Evolutionary conservation across 176 grass and related monocot species (phyloP), one percentile per base, ranked within the genome.

Genomic region (Eragrostis nindensis): DNA sequence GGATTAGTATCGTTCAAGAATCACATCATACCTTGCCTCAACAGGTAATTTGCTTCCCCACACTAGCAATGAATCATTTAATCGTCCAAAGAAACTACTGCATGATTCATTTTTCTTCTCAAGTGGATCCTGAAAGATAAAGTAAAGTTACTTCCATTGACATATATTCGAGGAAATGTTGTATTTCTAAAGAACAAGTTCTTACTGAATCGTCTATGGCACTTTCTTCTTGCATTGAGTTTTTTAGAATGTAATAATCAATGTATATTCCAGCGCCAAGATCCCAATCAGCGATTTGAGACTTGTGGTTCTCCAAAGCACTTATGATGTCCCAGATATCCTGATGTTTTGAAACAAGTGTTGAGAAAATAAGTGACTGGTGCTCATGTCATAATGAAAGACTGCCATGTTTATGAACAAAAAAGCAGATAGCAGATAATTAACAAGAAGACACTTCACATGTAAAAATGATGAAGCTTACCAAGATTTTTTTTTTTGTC

Each of bases 201-300:
- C 76, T 73, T 89, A 98, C 92, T 25, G 16, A 65, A 88, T 91
- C 90, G 83, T 83, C 88, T 84, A 93, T 91, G 21, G 70, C 62
- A 79, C 46, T 86, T 76, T 86, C 88, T 85, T 91, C 86, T 86
- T 84, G 87, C 88, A 95, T 88, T 21, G 83, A 89, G 81, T 66
- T 88, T 64, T 71, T 90, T 64, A 98, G 18, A 70, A 85, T 77
- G 61, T 91, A 98, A 74, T 87, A 98, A 45, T 95, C 90, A 70
- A 93, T 79, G 83, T 91, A 98, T 79, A 98, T 93, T 76, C 90
- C 92, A 40, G 88, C 92, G 72, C 95, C 90, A 80, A 98, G 47
- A 71, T 95, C 95, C 92, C 95, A 93, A 49, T 95, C 92, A 86
- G 92, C 85, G 76, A 98, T 98, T 95, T 95, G 84, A 79, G 92